Conservation (phyloP, 768 basidiomycete species). For the Pluteus cervinus region DNA sequence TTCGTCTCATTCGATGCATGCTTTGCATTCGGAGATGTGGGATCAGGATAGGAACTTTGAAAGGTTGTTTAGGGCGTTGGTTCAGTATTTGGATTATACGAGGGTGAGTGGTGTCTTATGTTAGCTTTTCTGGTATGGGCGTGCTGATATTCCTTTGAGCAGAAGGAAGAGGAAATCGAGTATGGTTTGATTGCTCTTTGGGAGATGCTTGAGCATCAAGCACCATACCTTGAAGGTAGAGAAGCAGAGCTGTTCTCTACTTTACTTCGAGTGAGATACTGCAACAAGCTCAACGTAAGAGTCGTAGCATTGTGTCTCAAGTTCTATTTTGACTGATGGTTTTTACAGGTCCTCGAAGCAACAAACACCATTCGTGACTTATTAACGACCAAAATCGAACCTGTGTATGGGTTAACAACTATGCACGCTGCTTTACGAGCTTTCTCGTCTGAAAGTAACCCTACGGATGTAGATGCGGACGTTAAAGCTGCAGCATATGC, state of each 20-base stretch:
- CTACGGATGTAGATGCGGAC: conserved; percentile 36
- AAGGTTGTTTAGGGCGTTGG: conserved; percentile 57
- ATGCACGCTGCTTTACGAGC: conserved; percentile 67
- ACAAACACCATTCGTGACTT: conserved; percentile 78
- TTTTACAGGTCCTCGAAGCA: conserved; percentile 67
- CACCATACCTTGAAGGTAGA: conserved; percentile 66
- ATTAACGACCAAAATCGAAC: conserved; percentile 65
- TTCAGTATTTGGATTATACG: conserved; percentile 53
- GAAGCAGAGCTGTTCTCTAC: conserved; percentile 73
- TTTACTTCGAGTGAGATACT: conserved; percentile 68
- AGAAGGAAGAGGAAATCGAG: conserved; percentile 64
- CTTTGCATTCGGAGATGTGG: conserved; percentile 61
- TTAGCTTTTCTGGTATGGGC: neutral
- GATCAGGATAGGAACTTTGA: conserved; percentile 66
- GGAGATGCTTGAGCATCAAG: conserved; percentile 78
- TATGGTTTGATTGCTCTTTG: conserved; percentile 78
- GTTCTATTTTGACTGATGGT: conserved; percentile 5
- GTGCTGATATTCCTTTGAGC: conserved; percentile 8
- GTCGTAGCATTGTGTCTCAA: neutral
- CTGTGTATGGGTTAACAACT: conserved; percentile 81
- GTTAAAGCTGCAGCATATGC: conserved; percentile 65
- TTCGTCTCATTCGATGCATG: conserved; percentile 32
- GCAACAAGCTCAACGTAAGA: conserved; percentile 64
- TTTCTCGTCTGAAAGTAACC: conserved; percentile 51
- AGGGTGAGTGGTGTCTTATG: conserved; percentile 40